Evolutionary conservation across 805 yeast species (phyloP), one percentile per base, ranked within the genome.

Genomic region (Wickerhamiella sorbophila): DNA sequence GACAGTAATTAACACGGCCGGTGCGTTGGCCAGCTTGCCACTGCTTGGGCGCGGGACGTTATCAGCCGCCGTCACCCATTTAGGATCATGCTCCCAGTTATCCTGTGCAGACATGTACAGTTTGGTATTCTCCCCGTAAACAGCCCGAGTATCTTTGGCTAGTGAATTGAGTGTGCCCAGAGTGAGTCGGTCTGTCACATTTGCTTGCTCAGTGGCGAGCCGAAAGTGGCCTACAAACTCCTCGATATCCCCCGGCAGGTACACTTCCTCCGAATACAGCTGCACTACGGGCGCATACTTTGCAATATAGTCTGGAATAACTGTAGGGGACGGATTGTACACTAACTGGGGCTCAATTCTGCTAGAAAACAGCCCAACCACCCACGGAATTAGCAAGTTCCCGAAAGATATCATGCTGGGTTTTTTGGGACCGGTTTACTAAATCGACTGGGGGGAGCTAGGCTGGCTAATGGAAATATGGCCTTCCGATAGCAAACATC

Each of bases 191-290:
- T 48, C 40, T 5, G 59, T 51, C 2, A 67, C 49, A 2, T 56
- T 52, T 0, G 75, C 58, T 1, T 74, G 68, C 6, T 51, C 56
- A 49, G 68, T 71, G 17, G 69, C 69, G 17, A 79, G 68, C 48
- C 70, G 71, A 61, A 84, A 81, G 55, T 83, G 72, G 5, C 63
- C 61, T 5, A 83, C 86, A 56, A 61, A 88, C 44, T 79, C 72
- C 22, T 66, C 70, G 32, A 86, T 69, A 53, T 85, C 93, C 52
- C 84, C 84, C 0, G 98, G 95, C 50, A 80, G 64, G 55, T 87
- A 88, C 41, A 66, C 61, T 53, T 88, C 98, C 55, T 88, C 98
- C 1, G 93, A 77, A 62, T 88, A 87, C 9, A 88, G 65, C 55
- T 84, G 83, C 2, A 88, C 87, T 41, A 77, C 62, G 0, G 98